A percentile compares a stretch with the other conserved stretches of the same genome.
phyloP scores from a whole-genome alignment of 2,329 filamentous ascomycete species.

The Neofusicoccum kwambonambiense region DNA sequence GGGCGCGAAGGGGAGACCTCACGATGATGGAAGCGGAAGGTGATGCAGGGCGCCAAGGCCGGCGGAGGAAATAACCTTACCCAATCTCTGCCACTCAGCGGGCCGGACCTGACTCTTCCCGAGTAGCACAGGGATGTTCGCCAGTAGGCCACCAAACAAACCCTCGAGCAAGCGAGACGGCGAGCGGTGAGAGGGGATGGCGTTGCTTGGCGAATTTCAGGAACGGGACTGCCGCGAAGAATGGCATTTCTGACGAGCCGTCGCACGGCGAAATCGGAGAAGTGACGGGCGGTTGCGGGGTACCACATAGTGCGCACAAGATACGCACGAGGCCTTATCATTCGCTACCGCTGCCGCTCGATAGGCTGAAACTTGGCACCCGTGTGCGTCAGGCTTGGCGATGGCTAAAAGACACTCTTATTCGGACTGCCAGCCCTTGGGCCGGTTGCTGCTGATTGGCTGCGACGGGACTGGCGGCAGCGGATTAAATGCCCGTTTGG shows the following conservation, averaged over 20 bases:
- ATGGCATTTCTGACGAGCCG: not conserved
- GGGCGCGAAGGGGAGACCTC: not conserved
- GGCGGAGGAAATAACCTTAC: constrained; percentile 8
- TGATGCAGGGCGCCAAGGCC: constrained; percentile 13
- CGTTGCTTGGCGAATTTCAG: not conserved
- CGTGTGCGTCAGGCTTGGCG: constrained; percentile 7
- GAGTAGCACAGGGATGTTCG: not conserved
- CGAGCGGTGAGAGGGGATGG: not conserved
- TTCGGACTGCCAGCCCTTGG: not conserved
- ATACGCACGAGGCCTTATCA: constrained; percentile 16
- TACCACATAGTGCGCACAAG: constrained; percentile 1
- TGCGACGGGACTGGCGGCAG: not conserved
- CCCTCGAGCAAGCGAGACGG: not conserved
- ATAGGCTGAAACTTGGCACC: constrained; percentile 7
- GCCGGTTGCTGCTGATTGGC: not conserved
- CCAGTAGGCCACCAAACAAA: not conserved
- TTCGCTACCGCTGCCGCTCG: constrained; percentile 5
- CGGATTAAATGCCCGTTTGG: not conserved
- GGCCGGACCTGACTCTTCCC: not conserved
- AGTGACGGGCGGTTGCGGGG: not conserved
- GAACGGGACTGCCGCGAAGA: not conserved
- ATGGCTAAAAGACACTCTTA: not conserved
- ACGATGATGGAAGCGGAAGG: constrained; percentile 18
- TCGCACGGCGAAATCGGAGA: not conserved
- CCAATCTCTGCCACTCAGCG: constrained; percentile 5